Percentiles rank a stretch among this genome's conserved stretches.
Evolutionary conservation across 2,329 filamentous ascomycete genomes (phyloP).

Genomic region (Aspergillus floridensis): DNA sequence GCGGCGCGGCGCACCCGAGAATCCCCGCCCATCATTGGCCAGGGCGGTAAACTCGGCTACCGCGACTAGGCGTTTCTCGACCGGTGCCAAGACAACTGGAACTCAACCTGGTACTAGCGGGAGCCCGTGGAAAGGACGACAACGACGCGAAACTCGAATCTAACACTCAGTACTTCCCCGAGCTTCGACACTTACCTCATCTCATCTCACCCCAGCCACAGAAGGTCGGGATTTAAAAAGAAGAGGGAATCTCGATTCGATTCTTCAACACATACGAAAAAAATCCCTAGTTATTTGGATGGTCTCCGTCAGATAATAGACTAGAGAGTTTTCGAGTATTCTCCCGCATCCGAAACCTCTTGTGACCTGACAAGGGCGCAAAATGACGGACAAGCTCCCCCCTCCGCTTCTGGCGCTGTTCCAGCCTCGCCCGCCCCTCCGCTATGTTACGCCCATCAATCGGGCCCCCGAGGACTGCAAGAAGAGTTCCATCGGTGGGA

Average conservation of each 20-base stretch:
- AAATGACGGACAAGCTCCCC: conserved; percentile 95
- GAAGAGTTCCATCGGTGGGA: conserved; percentile 68
- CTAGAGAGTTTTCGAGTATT: not conserved
- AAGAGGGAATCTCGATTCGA: too few relatives aligned
- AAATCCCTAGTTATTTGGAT: too few relatives aligned
- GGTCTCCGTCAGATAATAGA: not conserved
- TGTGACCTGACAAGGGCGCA: conserved; percentile 21
- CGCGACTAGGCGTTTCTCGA: conserved; percentile 20
- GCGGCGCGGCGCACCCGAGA: conserved; percentile 16
- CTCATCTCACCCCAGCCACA: not conserved
- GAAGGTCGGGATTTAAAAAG: conserved; percentile 5
- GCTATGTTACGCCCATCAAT: conserved; percentile 82
- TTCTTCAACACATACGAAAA: too few relatives aligned
- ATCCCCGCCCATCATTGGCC: conserved; percentile 24
- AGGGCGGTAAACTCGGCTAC: conserved; percentile 25
- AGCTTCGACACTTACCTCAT: not conserved
- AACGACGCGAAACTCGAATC: conserved; percentile 22
- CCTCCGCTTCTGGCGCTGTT: conserved; percentile 91
- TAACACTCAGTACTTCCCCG: conserved; percentile 10
- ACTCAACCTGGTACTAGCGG: not conserved
- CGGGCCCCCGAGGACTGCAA: conserved; percentile 77
- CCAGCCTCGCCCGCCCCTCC: conserved; percentile 85
- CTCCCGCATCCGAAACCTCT: conserved; percentile 13
- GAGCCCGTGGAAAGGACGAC: not conserved
- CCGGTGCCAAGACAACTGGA: not conserved